A percentile compares a stretch with the other conserved stretches of the same genome.
These are phyloP conservation scores for Russula olivacea DNA, from an alignment of 768 basidiomycete species.

Conservation along the genomic window DNA sequence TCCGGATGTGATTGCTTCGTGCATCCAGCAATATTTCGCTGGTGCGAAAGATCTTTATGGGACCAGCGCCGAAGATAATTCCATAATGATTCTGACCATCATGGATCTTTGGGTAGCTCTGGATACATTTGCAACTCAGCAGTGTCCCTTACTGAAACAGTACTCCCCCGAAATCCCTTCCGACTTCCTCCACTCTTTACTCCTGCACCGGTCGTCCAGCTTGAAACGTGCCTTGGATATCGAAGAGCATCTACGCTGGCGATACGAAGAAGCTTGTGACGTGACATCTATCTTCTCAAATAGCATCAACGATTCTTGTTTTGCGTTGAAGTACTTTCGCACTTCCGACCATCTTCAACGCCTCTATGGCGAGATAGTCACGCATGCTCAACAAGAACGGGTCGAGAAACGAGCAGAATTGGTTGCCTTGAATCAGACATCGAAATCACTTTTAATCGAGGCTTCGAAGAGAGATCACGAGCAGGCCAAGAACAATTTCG, in stretches of 20 bases:
- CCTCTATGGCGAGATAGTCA: conserved; percentile 2
- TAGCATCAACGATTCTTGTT: background rate
- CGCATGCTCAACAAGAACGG: conserved; percentile 4
- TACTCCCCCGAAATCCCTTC: conserved; percentile 44
- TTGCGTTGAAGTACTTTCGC: conserved; percentile 13
- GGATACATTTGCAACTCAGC: conserved; percentile 34
- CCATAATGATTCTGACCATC: conserved; percentile 41
- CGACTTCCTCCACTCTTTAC: conserved; percentile 37
- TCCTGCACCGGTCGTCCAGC: conserved; percentile 33
- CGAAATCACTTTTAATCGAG: background rate
- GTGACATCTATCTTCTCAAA: conserved; percentile 10
- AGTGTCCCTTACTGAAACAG: conserved; percentile 36
- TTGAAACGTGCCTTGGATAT: conserved; percentile 10
- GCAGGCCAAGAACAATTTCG: background rate
- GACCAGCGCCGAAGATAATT: conserved; percentile 25
- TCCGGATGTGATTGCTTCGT: conserved; percentile 5
- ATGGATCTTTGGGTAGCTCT: conserved; percentile 48
- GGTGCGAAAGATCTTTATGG: conserved; percentile 5
- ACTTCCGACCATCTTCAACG: background rate
- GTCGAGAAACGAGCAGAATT: conserved; percentile 7
- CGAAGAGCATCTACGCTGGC: conserved; percentile 8
- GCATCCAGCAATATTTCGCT: conserved; percentile 12
- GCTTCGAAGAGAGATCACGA: conserved; percentile 7
- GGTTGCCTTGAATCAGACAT: background rate
- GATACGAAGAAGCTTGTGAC: background rate